Evolutionary conservation across 257 asterid species (phyloP), one percentile per base, ranked within the genome.

Genomic region (Petrea volubilis): DNA sequence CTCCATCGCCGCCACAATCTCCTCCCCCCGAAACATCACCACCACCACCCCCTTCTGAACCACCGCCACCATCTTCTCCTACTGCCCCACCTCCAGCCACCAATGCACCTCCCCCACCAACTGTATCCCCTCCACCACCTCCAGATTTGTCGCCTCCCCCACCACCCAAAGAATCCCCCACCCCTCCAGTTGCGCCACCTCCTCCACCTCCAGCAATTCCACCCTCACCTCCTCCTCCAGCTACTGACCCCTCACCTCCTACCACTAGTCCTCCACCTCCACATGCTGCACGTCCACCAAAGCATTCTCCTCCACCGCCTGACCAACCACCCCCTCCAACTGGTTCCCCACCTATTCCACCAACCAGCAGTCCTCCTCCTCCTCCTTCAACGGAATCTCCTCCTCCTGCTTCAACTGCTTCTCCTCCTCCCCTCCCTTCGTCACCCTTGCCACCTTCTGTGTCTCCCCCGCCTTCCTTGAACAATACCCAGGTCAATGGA

Each of bases 231-330:
- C 84, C 92, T 9, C 83, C 84, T 14, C 84, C 84, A 29, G 59
- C 76, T 14, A 64, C 71, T 49, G 71, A 58, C 28, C 72, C 83
- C n/a, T 6, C 82, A 58, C 89, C 90, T n/a, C 81, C 95, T 8
- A 47, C 83, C 20, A 14, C 61, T 27, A 58, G 65, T 76, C 71
- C 82, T 25, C 87, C 85, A 7, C 88, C 90, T 41, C 87, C 96
- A 29, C 65, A 81, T 3, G 41, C 9, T 14, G 82, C 67, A 38
- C 73, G 46, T 4, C 74, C 88, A 24, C 93, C 93, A 25, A 75
- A 78, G 67, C 74, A 60, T 73, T 38, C 92, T 51, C 73, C 85
- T 72, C 83, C 89, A 61, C 80, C 89, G 56, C 75, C 90, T 56
- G 23, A 72, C 55, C 59, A 24, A 13, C 70, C 85, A 13, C 85